Evolutionary conservation across 768 basidiomycete genomes (phyloP).

Genomic region (Termitomyces sp.): DNA sequence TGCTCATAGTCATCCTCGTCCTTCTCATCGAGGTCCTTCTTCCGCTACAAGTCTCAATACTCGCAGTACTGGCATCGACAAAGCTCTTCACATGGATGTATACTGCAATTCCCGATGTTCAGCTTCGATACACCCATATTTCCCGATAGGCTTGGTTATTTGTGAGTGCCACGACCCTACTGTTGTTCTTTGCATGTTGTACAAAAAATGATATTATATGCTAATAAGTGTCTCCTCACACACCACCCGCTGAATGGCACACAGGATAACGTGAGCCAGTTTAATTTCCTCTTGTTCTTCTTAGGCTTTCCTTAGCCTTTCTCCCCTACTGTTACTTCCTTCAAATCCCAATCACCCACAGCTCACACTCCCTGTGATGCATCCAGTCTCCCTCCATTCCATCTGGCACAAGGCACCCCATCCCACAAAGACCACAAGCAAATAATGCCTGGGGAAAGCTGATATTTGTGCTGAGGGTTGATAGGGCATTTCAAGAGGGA

Average conservation of each 20-base stretch:
- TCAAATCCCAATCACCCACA: too few species aligned
- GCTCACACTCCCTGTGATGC: too few species aligned
- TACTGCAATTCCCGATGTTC: conserved; percentile 19
- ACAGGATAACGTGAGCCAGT: too few species aligned
- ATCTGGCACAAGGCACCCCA: background rate
- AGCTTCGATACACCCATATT: conserved; percentile 62
- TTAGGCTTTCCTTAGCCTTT: too few species aligned
- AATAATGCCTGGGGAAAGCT: conserved; percentile 89
- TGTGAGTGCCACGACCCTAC: conserved; percentile 83
- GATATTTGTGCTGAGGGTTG: conserved; percentile 89
- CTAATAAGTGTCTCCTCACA: conserved; percentile 87
- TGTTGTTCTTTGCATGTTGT: conserved; percentile 95
- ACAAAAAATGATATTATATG: conserved; percentile 94
- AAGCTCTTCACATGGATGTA: conserved; percentile 36
- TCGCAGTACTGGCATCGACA: conserved; percentile 51
- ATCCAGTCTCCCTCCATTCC: background rate
- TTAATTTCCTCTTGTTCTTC: too few species aligned
- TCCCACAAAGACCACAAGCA: too few species aligned
- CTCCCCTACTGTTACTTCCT: too few species aligned
- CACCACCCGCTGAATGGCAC: too few species aligned
- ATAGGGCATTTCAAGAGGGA: too few species aligned
- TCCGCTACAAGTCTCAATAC: conserved; percentile 52
- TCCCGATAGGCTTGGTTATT: conserved; percentile 77
- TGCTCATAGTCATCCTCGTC: too few species aligned
- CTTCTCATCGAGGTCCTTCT: conserved; percentile 78